Conservation (phyloP, 2,329 filamentous ascomycete genomes). For the Fusarium irregulare region DNA sequence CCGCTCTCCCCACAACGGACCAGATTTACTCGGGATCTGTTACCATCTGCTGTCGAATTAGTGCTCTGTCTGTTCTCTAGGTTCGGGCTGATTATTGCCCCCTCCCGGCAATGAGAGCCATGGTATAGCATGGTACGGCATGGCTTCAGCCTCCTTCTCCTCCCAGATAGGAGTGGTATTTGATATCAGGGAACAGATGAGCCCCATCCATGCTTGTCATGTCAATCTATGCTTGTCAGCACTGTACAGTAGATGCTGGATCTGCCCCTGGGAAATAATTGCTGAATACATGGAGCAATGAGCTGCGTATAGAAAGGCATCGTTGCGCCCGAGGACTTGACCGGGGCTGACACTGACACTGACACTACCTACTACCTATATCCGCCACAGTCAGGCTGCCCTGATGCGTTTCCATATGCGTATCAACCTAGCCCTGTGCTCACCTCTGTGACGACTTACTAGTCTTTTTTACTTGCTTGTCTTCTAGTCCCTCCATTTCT, state of each 20-base stretch:
- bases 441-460: conserved; percentile 21
- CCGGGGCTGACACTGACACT: conserved; percentile 26
- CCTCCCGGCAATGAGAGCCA: conserved; percentile 11
- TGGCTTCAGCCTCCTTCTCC: conserved; percentile 18
- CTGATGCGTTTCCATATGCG: conserved; percentile 31
- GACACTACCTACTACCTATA: conserved; percentile 11
- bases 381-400: conserved; percentile 28
- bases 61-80: neutral
- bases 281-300: conserved; percentile 3
- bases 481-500: conserved; percentile 15
- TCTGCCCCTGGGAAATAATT: conserved; percentile 29
- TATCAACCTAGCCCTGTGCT: conserved; percentile 33
- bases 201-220: conserved; percentile 20
- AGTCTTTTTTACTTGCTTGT: conserved; percentile 21
- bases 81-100: conserved; percentile 4
- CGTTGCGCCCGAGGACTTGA: conserved; percentile 21
- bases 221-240: conserved; percentile 19
- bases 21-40: conserved; percentile 10
- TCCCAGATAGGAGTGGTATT: conserved; percentile 16
- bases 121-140: neutral
- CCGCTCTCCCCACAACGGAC: conserved; percentile 1
- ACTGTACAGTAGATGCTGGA: conserved; percentile 13
- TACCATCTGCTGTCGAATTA: conserved; percentile 9
- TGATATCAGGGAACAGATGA: conserved; percentile 20
- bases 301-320: conserved; percentile 38